A percentile compares a stretch with the other conserved stretches of the same genome.
These are phyloP conservation scores for Lactarius quietus DNA, from an alignment of 768 basidiomycete species.

Conservation along the genomic window DNA sequence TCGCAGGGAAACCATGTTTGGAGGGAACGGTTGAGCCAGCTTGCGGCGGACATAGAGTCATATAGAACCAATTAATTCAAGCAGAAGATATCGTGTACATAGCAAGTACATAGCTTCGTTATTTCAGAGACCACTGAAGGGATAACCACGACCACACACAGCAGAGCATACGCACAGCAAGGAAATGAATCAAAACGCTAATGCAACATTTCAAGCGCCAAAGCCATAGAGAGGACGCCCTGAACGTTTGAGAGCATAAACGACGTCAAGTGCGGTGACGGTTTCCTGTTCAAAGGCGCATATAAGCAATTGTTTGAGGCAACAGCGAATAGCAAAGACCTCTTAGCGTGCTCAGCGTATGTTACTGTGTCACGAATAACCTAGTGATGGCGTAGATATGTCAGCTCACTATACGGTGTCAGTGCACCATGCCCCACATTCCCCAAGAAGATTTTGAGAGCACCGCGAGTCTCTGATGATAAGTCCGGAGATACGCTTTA, in stretches of 20 bases:
- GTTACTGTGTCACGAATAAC: slow-evolving; percentile 56
- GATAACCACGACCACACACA: no score
- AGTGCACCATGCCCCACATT: slow-evolving; percentile 36
- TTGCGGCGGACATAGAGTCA: neutral
- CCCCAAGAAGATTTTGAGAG: slow-evolving; percentile 61
- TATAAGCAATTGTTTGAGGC: neutral
- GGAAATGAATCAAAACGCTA: neutral
- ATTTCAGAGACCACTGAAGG: no score
- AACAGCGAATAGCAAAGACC: slow-evolving; percentile 29
- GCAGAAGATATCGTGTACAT: neutral
- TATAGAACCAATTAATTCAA: neutral
- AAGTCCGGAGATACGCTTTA: slow-evolving; percentile 57
- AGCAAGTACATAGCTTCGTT: no score
- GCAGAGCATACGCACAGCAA: no score
- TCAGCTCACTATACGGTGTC: neutral
- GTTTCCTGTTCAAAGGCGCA: slow-evolving; percentile 37
- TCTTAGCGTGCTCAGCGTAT: slow-evolving; percentile 66
- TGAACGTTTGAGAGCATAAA: slow-evolving; percentile 58
- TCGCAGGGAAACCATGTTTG: neutral
- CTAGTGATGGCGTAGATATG: slow-evolving; percentile 6
- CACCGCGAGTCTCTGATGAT: slow-evolving; percentile 66
- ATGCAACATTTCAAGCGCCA: slow-evolving; percentile 36
- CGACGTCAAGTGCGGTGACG: slow-evolving; percentile 58
- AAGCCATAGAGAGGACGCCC: slow-evolving; percentile 58
- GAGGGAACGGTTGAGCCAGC: neutral